A percentile compares a stretch with the other conserved stretches of the same genome.
Evolutionary conservation across 1,139 yeast species (phyloP).

Genomic region (Scheffersomyces quercinus): DNA sequence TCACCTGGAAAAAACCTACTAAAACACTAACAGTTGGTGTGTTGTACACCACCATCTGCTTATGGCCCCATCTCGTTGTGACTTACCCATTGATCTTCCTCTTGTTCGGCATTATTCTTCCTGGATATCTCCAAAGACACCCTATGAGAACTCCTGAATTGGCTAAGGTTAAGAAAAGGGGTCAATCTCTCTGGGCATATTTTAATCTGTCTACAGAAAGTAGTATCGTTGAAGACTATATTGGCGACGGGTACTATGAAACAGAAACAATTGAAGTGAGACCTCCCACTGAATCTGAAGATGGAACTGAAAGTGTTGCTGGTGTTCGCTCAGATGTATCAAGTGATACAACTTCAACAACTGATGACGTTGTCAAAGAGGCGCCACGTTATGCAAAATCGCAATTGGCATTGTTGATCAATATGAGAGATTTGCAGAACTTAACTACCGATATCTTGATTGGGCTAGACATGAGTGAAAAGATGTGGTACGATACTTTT

Average conservation of each 20-base stretch:
- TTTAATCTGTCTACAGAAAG: conserved; percentile 39
- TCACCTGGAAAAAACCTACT: conserved; percentile 66
- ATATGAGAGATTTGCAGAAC: conserved; percentile 64
- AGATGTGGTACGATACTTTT: conserved; percentile 61
- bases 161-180: conserved; percentile 49
- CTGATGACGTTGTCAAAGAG: conserved; percentile 18
- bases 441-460: conserved; percentile 57
- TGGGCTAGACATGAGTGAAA: conserved; percentile 54
- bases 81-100: conserved; percentile 63
- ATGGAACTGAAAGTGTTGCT: not conserved
- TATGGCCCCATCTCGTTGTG: conserved; percentile 70
- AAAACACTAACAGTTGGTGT: conserved; percentile 55
- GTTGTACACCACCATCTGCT: conserved; percentile 57
- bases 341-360: conserved; percentile 1
- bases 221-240: conserved; percentile 38
- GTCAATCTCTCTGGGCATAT: conserved; percentile 56
- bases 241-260: conserved; percentile 18
- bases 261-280: conserved; percentile 2
- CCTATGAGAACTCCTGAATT: conserved; percentile 53
- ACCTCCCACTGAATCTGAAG: conserved; percentile 5
- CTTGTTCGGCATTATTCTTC: conserved; percentile 61
- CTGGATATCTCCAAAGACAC: conserved; percentile 71
- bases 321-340: conserved; percentile 1
- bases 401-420: conserved; percentile 49
- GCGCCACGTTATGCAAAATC: conserved; percentile 26